phyloP scores from a whole-genome alignment of 2,329 filamentous ascomycete species.

The Dothideomycetidae sp. region DNA sequence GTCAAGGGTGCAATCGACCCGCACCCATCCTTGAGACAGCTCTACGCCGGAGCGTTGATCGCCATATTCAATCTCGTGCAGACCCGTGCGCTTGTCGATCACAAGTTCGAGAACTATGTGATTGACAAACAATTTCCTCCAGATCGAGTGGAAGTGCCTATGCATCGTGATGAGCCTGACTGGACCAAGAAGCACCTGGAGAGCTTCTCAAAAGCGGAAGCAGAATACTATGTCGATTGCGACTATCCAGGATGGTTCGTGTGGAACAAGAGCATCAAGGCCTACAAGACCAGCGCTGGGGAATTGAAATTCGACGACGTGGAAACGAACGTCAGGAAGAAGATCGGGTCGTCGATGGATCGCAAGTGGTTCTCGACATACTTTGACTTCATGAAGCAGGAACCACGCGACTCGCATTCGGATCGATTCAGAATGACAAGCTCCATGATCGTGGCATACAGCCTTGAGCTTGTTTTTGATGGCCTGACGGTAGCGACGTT shows the following conservation, averaged over 20 bases:
- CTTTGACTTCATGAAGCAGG: constrained; percentile 91
- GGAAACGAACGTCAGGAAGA: constrained; percentile 57
- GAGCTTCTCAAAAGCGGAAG: constrained; percentile 60
- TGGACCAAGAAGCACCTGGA: constrained; percentile 71
- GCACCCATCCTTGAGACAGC: constrained; percentile 69
- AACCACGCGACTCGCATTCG: constrained; percentile 65
- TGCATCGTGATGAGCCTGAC: constrained; percentile 56
- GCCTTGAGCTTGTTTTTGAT: constrained; percentile 79
- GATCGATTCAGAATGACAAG: constrained; percentile 86
- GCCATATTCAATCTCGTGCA: constrained; percentile 70
- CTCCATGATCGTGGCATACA: constrained; percentile 72
- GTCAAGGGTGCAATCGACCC: constrained; percentile 73
- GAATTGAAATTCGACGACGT: constrained; percentile 67
- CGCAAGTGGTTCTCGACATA: constrained; percentile 74
- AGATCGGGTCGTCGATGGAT: constrained; percentile 68
- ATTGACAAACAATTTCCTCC: constrained; percentile 63
- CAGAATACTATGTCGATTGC: constrained; percentile 79
- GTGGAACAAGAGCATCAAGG: constrained; percentile 79
- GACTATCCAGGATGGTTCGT: constrained; percentile 95
- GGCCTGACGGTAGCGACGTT: constrained; percentile 65
- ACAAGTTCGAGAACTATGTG: constrained; percentile 78
- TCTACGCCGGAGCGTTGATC: constrained; percentile 69
- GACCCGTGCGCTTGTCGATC: constrained; percentile 68
- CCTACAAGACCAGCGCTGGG: constrained; percentile 56
- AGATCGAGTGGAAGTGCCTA: constrained; percentile 60